Conservation (phyloP, 148 eudicot genomes). For the Limonium bicolor region DNA sequence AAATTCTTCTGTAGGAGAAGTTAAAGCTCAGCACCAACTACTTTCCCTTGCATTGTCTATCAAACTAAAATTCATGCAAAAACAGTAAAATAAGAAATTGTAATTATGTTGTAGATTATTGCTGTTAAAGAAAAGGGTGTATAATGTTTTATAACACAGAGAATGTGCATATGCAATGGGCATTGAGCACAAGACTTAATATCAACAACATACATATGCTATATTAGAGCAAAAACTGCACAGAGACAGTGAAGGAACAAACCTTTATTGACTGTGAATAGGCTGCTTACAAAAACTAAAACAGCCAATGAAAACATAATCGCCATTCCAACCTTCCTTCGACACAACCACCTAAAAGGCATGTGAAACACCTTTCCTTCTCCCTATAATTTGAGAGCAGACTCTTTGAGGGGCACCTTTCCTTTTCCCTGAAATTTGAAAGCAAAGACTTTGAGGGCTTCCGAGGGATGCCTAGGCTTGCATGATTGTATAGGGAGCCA, state of each 20-base stretch:
- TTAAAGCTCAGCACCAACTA: no score
- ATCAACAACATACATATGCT: constrained; percentile 1
- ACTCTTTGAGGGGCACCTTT: constrained; percentile 42
- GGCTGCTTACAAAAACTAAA: constrained; percentile 44
- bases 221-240: no score
- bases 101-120: no score
- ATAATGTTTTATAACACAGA: no score
- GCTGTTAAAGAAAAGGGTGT: no score
- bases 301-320: constrained; percentile 43
- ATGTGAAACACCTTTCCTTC: constrained; percentile 54
- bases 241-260: constrained; percentile 4
- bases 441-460: constrained; percentile 43
- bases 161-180: no score
- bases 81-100: no score
- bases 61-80: no score
- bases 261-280: constrained; percentile 53
- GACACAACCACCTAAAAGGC: constrained; percentile 31
- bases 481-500: constrained; percentile 41
- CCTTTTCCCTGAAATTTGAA: constrained; percentile 35
- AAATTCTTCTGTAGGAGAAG: no score
- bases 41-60: no score
- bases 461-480: constrained; percentile 22
- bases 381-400: constrained; percentile 45
- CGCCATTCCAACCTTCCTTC: constrained; percentile 65
- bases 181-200: neutral